Conservation (phyloP, 176 grass and related monocot species). For the Rhynchospora breviuscula region DNA sequence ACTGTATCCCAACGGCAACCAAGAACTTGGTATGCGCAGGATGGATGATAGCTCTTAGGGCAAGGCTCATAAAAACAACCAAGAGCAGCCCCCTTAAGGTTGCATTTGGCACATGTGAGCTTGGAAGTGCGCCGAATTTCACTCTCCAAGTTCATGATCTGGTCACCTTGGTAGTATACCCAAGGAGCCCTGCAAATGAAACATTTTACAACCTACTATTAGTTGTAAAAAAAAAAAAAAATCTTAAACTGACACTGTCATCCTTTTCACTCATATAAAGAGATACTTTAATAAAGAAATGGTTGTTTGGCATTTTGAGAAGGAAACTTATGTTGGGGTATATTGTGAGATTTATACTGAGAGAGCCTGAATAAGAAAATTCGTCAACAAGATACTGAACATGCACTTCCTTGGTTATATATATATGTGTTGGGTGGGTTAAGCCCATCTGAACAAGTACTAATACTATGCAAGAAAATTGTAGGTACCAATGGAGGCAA, state of each 20-base stretch:
- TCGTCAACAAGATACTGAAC: neutral
- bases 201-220: neutral
- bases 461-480: neutral
- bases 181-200: neutral
- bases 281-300: too few species aligned
- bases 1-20: slow-evolving; percentile 4
- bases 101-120: neutral
- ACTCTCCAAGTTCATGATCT: neutral
- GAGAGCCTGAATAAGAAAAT: neutral
- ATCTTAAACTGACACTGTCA: neutral
- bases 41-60: neutral
- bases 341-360: neutral
- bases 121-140: neutral
- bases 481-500: neutral
- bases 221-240: neutral
- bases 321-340: neutral
- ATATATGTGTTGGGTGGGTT: neutral
- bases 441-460: neutral
- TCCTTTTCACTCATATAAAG: too few species aligned
- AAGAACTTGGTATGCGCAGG: neutral
- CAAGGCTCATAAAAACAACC: slow-evolving; percentile 10
- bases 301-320: neutral
- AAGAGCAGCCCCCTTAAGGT: neutral
- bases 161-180: neutral
- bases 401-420: too few species aligned